A percentile compares a stretch with the other conserved stretches of the same genome.
phyloP scores from a whole-genome alignment of 1,284 basidiomycete species.

The Sphaerobolus stellatus region DNA sequence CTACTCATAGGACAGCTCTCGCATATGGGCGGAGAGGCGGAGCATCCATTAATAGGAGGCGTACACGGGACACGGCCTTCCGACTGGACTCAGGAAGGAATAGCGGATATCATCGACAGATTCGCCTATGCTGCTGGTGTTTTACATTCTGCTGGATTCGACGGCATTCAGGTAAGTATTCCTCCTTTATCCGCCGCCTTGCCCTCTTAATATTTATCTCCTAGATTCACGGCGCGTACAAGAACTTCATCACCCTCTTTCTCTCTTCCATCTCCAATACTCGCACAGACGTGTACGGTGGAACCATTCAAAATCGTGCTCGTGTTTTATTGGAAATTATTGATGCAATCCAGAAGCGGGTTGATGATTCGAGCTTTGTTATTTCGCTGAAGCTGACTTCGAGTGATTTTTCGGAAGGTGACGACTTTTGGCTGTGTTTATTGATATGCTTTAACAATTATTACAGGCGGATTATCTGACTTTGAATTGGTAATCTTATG shows the following conservation, averaged over 20 bases:
- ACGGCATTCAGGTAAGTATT: neutral
- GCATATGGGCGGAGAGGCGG: neutral
- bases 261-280: conserved; percentile 31
- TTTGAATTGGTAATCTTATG: no score
- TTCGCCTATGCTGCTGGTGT: neutral
- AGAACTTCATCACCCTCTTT: conserved; percentile 17
- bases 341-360: conserved; percentile 17
- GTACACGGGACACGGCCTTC: neutral
- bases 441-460: no score
- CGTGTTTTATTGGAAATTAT: conserved; percentile 41
- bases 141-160: neutral
- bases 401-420: conserved; percentile 15
- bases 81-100: neutral
- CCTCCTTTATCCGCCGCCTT: neutral
- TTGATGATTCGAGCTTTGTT: conserved; percentile 9
- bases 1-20: neutral
- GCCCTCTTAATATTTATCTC: neutral
- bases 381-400: conserved; percentile 40
- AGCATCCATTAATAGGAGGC: neutral
- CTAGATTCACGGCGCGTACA: conserved; percentile 15
- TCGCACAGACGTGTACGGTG: conserved; percentile 60
- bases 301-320: conserved; percentile 50
- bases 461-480: no score
- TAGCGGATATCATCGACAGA: neutral
- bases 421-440: no score